A percentile compares a stretch with the other conserved stretches of the same genome.
Conservation (phyloP, 2,329 filamentous ascomycete genomes). For the Aspergillus sp. region DNA sequence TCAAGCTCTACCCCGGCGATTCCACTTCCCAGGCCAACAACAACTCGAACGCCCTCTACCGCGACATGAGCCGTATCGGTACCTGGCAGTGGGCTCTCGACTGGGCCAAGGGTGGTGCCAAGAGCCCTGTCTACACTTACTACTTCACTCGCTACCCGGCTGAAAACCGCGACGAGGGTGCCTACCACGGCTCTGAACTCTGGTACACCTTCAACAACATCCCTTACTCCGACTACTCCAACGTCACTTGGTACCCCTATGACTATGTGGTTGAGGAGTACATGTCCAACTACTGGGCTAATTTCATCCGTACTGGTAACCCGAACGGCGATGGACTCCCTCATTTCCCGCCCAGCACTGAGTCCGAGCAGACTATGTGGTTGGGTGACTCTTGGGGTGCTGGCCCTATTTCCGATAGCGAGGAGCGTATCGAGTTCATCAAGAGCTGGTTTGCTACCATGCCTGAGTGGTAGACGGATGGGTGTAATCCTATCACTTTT, state of each 20-base stretch:
- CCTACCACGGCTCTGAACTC: constrained; percentile 35
- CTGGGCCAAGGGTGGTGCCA: constrained; percentile 28
- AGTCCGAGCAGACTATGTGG: constrained; percentile 7
- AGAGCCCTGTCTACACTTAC: constrained; percentile 32
- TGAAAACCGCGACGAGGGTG: constrained; percentile 22
- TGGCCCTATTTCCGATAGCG: background rate
- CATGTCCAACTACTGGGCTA: constrained; percentile 35
- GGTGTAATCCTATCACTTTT: no score
- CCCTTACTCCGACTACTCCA: constrained; percentile 25
- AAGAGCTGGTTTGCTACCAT: constrained; percentile 5
- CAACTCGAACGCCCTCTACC: constrained; percentile 27
- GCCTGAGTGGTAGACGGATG: constrained; percentile 1
- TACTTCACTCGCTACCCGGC: constrained; percentile 34
- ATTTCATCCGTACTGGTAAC: constrained; percentile 35
- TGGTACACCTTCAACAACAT: constrained; percentile 38
- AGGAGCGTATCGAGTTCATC: constrained; percentile 1
- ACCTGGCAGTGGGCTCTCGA: constrained; percentile 30
- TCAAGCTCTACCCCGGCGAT: constrained; percentile 28
- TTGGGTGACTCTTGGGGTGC: background rate
- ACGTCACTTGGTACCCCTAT: constrained; percentile 28
- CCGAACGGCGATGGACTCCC: constrained; percentile 36
- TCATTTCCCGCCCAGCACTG: background rate
- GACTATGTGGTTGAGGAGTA: constrained; percentile 30
- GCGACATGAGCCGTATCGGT: constrained; percentile 27
- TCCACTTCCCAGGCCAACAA: constrained; percentile 23